Evolutionary conservation across 2,329 filamentous ascomycete species (phyloP).

Genomic region (Trichoderma aggressivum): DNA sequence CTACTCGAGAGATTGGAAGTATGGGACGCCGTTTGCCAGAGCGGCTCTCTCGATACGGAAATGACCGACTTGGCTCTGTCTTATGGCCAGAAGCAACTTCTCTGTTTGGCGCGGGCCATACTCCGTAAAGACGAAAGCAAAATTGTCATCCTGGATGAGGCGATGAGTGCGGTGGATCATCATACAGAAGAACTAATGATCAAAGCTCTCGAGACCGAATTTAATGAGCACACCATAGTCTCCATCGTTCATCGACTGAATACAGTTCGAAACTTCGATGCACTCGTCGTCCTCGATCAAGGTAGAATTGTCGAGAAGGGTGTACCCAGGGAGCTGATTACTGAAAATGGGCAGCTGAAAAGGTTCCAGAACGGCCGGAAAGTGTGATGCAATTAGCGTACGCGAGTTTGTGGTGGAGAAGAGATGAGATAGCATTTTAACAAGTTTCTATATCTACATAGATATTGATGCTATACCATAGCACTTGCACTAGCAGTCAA

Average conservation of each 20-base stretch:
- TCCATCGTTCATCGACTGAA: constrained; percentile 28
- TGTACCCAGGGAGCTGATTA: background rate
- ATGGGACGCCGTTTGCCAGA: constrained; percentile 17
- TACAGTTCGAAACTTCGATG: background rate
- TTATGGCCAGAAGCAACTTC: constrained; percentile 25
- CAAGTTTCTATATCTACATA: background rate
- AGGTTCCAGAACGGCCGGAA: background rate
- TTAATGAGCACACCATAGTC: constrained; percentile 26
- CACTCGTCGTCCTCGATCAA: constrained; percentile 3
- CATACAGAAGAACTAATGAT: constrained; percentile 18
- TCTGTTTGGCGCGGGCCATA: constrained; percentile 25
- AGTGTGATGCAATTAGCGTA: background rate
- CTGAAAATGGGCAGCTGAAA: background rate
- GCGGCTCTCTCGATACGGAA: constrained; percentile 21
- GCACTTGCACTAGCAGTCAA: background rate
- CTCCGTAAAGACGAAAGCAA: constrained; percentile 29
- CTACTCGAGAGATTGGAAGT: constrained; percentile 18
- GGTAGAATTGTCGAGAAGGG: background rate
- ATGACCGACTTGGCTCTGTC: constrained; percentile 22
- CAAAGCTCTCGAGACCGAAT: constrained; percentile 22
- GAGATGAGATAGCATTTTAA: background rate
- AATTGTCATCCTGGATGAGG: constrained; percentile 39
- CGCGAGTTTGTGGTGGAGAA: background rate
- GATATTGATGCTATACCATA: background rate
- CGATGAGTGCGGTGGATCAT: constrained; percentile 25